Base-by-base conservation (phyloP, 2,329 filamentous ascomycete genomes). In the Escovopsis weberi region DNA sequence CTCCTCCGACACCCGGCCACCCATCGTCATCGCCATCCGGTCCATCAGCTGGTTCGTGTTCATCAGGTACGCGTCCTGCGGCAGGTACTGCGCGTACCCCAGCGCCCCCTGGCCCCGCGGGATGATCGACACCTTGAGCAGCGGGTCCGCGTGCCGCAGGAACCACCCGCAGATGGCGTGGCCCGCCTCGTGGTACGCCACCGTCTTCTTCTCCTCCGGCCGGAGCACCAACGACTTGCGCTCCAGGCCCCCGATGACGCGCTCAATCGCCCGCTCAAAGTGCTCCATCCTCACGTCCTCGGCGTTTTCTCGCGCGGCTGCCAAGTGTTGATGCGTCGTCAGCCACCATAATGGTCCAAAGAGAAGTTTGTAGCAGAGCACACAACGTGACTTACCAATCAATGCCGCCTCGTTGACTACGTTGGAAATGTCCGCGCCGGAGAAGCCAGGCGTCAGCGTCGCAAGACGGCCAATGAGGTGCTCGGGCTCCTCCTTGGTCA, bases 141-240 rank as follows among this genome's bases (percentile, higher is more conserved):
- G 77, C 15, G 91, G 91, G 56, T 98, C 91, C n/a, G 91, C 91
- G 60, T 84, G 87, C 63, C 85, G 78, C 67, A 98, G 85, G 70
- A 82, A 98, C 91, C 91, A 98, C 45, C 91, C 91, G 61, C 91
- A 98, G 60, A 98, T 94, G 50, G 91, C 91, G 62, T 98, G 91
- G 45, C 91, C 91, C 32, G 91, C 91, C 68, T 98, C 91, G 65
- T 98, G 91, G 63, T 98, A 98, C 5, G 91, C 91, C 37, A 96
- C 91, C 12, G 86, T 93, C 59, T 77, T 83, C 75, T 96, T 96
- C 69, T 98, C 91, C 54, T 87, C 78, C 1, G 91, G 89, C 51
- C 82, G 85, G 43, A 98, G 79, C 33, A 98, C 89, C 36, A 96
- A 70, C 0, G 88, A 95, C 66, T 94, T 96, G 75, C 94, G 94